Base-by-base conservation (phyloP, 2,329 filamentous ascomycete genomes). In the Cordyceps tenuipes region DNA sequence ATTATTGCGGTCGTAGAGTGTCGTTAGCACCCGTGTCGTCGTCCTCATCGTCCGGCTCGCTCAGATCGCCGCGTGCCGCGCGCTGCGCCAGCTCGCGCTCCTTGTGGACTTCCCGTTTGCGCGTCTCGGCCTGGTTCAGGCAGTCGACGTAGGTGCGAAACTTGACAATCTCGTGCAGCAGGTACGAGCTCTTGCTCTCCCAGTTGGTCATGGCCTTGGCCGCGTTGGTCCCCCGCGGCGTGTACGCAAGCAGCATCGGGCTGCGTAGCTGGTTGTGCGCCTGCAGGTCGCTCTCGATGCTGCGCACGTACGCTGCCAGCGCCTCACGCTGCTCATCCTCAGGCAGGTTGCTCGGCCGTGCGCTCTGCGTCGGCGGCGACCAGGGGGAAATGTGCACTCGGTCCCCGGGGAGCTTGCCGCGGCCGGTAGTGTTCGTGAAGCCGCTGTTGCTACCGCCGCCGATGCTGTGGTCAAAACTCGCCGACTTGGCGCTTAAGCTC, bases 131-230 rank as follows among this genome's bases (percentile, higher is more conserved):
- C 43, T 84, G 82, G 61, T 85, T 80, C 55, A 99, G 76, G 39
- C 85, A 87, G 71, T 97, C 94, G 66, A 97, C 92, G 69, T 97
- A 99, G 0, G 92, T 97, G 62, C 88, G 82, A 76, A 96, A 97
- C 74, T 97, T 97, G 73, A 97, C 91, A 71, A 95, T 97, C 76
- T 99, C 94, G 41, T 90, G 82, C 13, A 97, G 80, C 46, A 99
- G 77, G 70, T 97, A 96, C 34, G 90, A 87, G 60, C 90, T 95
- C 77, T 97, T 97, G 69, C 89, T 86, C 77, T 99, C 92, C 93
- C 94, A 99, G 73, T 99, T 99, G 21, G 87, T 82, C 89, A 97
- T 93, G 17, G 93, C 91, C 73, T 89, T 92, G 63, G 78, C 79
- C 17, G 87, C 83, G 68, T 97, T 97, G 43, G 84, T 81, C 63